These are phyloP conservation scores for Annulohypoxylon maeteangense DNA, from an alignment of 495 filamentous ascomycete species.

Conservation along the genomic window DNA sequence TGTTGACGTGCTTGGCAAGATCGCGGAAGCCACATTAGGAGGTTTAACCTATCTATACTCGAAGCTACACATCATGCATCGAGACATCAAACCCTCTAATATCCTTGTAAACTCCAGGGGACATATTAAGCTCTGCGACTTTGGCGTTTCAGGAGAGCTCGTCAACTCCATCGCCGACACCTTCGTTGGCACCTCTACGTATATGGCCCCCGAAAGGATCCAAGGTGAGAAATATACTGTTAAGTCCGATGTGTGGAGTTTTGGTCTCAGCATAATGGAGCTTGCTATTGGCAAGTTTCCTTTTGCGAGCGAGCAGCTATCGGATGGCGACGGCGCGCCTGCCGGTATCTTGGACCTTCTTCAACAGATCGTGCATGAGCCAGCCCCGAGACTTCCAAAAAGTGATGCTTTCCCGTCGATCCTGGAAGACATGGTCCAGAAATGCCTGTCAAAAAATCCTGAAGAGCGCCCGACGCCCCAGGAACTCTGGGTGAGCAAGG, in stretches of 20 bases:
- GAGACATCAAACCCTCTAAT: constrained; percentile 98
- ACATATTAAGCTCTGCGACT: constrained; percentile 97
- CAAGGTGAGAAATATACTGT: constrained; percentile 96
- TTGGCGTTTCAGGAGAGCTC: constrained; percentile 94
- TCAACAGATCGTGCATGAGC: constrained; percentile 97
- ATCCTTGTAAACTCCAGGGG: constrained; percentile 94
- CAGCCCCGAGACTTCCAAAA: constrained; percentile 91
- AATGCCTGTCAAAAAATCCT: constrained; percentile 89
- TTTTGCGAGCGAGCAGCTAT: constrained; percentile 77
- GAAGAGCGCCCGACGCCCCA: constrained; percentile 90
- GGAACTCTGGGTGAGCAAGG: constrained; percentile 73
- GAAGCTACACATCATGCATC: constrained; percentile 95
- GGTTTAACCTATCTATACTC: constrained; percentile 95
- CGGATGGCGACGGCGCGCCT: constrained; percentile 75
- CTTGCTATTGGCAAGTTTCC: constrained; percentile 96
- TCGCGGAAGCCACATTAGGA: constrained; percentile 94
- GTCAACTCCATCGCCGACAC: constrained; percentile 98
- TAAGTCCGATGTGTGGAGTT: constrained; percentile 98
- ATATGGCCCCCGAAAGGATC: constrained; percentile 98
- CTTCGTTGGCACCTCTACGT: constrained; percentile 97
- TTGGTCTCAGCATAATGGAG: constrained; percentile 96
- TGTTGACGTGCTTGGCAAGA: constrained; percentile 99
- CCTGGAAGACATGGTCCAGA: constrained; percentile 94
- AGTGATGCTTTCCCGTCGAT: constrained; percentile 96
- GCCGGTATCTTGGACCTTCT: constrained; percentile 96